phyloP scores from a whole-genome alignment of 768 basidiomycete species.

The Hypholoma sublateritium region DNA sequence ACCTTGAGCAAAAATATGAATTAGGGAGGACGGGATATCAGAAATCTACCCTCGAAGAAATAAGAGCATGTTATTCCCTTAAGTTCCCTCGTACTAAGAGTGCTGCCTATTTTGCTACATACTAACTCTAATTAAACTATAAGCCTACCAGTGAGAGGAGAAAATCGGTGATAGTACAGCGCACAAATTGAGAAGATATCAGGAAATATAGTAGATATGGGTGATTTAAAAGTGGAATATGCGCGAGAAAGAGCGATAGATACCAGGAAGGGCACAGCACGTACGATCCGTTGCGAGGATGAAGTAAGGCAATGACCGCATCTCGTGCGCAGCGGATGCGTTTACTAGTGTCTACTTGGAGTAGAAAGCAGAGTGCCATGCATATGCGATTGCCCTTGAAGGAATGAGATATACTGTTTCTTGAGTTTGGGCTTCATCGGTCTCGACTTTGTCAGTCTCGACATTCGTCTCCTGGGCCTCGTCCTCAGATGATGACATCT shows the following conservation, averaged over 20 bases:
- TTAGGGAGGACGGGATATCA: too few relatives aligned
- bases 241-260: slow-evolving; percentile 16
- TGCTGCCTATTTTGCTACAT: slow-evolving; percentile 12
- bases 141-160: slow-evolving; percentile 15
- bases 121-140: slow-evolving; percentile 16
- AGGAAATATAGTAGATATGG: slow-evolving; percentile 30
- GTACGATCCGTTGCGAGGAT: slow-evolving; percentile 8
- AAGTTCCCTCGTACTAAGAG: not conserved
- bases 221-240: slow-evolving; percentile 19
- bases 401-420: slow-evolving; percentile 10
- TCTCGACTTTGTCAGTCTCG: slow-evolving; percentile 3
- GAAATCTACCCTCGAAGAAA: too few relatives aligned
- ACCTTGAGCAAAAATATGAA: too few relatives aligned
- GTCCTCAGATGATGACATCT: slow-evolving; percentile 3
- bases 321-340: slow-evolving; percentile 15
- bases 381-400: slow-evolving; percentile 1
- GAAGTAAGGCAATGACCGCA: slow-evolving; percentile 14
- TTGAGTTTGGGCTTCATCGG: slow-evolving; percentile 4
- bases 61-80: not conserved
- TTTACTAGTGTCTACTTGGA: slow-evolving; percentile 14
- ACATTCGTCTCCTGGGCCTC: slow-evolving; percentile 5
- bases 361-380: slow-evolving; percentile 13
- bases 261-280: slow-evolving; percentile 7
- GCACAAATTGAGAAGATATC: slow-evolving; percentile 37
- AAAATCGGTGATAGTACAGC: slow-evolving; percentile 32